phyloP scores from a whole-genome alignment of 768 basidiomycete genomes.

The Lactifluus subvellereus region DNA sequence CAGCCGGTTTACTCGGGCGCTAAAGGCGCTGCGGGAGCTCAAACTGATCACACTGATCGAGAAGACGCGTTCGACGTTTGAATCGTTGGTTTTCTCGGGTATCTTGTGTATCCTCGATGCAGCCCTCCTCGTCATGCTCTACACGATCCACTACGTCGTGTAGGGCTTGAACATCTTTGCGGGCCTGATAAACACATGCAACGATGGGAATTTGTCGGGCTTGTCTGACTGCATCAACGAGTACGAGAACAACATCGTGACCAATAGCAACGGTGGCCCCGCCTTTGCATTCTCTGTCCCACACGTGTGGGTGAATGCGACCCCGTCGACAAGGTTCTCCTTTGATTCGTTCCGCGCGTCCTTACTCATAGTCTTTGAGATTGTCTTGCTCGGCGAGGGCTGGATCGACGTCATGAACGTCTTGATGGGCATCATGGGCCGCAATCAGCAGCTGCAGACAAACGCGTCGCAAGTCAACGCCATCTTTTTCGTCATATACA shows the following conservation, averaged over 20 bases:
- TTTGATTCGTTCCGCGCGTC: too few relatives aligned
- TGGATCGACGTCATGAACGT: constrained; percentile 92
- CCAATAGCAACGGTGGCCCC: constrained; percentile 34
- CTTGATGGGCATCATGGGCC: constrained; percentile 71
- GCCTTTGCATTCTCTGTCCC: constrained; percentile 71
- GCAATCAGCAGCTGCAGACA: constrained; percentile 58
- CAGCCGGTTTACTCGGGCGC: constrained; percentile 72
- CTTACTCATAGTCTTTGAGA: constrained; percentile 76
- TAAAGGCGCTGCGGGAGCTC: constrained; percentile 85
- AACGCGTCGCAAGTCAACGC: constrained; percentile 79
- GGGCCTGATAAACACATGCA: constrained; percentile 80
- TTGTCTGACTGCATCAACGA: constrained; percentile 68
- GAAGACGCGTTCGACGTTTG: constrained; percentile 80
- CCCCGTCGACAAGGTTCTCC: too few relatives aligned
- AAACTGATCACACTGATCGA: constrained; percentile 86
- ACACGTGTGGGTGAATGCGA: constrained; percentile 85
- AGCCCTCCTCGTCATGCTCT: constrained; percentile 80
- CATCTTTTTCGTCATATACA: constrained; percentile 88
- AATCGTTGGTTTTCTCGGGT: constrained; percentile 81
- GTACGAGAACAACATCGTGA: constrained; percentile 55
- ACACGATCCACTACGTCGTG: constrained; percentile 90
- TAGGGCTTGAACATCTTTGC: constrained; percentile 94
- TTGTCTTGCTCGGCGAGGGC: constrained; percentile 83
- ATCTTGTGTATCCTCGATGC: constrained; percentile 83
- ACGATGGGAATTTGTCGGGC: constrained; percentile 54